Percentiles rank a stretch among this genome's conserved stretches.
Conservation (phyloP, 495 filamentous ascomycete genomes). For the Daldinia bambusicola region DNA sequence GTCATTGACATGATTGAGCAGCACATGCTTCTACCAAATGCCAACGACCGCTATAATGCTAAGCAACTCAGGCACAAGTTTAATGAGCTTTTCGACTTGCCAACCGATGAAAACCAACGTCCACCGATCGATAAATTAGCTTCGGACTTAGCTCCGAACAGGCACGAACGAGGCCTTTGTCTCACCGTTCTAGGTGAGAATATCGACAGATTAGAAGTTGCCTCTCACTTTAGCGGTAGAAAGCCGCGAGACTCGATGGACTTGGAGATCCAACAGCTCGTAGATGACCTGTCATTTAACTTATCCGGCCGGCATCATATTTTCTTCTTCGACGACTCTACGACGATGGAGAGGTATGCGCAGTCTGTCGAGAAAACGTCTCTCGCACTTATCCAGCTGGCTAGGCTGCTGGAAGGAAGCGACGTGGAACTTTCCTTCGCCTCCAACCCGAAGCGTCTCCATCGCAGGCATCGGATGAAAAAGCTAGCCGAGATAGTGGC, state of each 20-base stretch:
- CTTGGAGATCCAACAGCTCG: too few relatives aligned
- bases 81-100: too few relatives aligned
- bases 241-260: too few relatives aligned
- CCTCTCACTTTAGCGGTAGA: too few relatives aligned
- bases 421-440: constrained; percentile 44
- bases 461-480: constrained; percentile 17
- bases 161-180: too few relatives aligned
- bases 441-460: constrained; percentile 21
- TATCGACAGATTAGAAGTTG: too few relatives aligned
- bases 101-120: too few relatives aligned
- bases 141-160: too few relatives aligned
- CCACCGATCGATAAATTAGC: too few relatives aligned
- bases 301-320: constrained; percentile 44
- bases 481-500: constrained; percentile 30
- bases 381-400: constrained; percentile 46
- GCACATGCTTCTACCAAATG: constrained; percentile 34
- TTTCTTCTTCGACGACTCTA: constrained; percentile 56
- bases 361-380: constrained; percentile 42
- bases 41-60: too few relatives aligned
- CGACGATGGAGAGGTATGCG: constrained; percentile 48
- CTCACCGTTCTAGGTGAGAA: too few relatives aligned
- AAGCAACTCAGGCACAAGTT: too few relatives aligned
- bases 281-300: constrained; percentile 34
- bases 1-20: constrained; percentile 42
- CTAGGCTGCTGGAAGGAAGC: neutral